Evolutionary conservation across 108 stramenopile genomes (phyloP).

Genomic region (Schizochytrium sp.): DNA sequence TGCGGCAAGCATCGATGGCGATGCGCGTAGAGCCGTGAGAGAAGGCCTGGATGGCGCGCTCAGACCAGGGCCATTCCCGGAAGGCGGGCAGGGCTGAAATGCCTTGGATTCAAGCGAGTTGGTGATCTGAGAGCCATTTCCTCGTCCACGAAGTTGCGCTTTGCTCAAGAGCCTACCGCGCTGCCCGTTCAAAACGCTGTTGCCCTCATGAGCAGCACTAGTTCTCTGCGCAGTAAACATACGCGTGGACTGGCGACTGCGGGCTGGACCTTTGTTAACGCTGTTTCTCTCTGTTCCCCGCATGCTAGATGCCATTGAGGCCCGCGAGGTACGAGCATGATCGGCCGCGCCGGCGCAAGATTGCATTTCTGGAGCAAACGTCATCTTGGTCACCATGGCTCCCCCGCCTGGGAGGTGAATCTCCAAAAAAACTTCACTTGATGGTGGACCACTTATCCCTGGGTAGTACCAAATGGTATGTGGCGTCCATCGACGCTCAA

Average conservation of each 20-base stretch:
- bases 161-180: not conserved
- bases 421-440: not conserved
- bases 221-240: no score
- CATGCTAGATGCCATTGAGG: not conserved
- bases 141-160: not conserved
- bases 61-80: no score
- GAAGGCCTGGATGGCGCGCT: no score
- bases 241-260: no score
- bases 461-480: slow-evolving; percentile 12
- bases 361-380: not conserved
- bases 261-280: not conserved
- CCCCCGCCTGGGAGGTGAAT: not conserved
- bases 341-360: not conserved
- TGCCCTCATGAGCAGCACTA: no score
- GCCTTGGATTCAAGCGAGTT: no score
- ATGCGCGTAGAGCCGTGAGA: no score
- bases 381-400: not conserved
- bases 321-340: not conserved
- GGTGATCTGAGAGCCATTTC: no score
- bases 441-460: not conserved
- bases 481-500: not conserved
- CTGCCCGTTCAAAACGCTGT: not conserved
- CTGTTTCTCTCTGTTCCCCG: not conserved
- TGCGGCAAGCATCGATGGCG: not conserved
- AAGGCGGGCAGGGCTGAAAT: no score